Conservation (phyloP, 164 flowering plant species). For the Tetrastigma voinierianum region DNA sequence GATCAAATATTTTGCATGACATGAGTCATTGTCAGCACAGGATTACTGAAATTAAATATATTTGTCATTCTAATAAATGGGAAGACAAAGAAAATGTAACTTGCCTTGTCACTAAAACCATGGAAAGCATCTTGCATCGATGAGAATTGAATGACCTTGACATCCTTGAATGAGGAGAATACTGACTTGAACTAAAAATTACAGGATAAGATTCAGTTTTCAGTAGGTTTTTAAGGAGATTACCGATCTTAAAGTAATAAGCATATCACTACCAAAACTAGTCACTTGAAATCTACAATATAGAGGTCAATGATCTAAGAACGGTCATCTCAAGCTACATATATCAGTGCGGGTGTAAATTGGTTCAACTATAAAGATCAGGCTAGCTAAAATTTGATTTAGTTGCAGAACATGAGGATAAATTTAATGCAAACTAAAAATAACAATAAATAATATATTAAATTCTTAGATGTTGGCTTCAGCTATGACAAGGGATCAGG, state of each 20-base stretch:
- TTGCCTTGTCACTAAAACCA: slow-evolving; percentile 84
- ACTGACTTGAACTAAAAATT: slow-evolving; percentile 52
- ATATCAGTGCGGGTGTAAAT: too few relatives aligned
- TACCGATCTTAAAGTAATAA: too few relatives aligned
- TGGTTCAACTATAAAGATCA: too few relatives aligned
- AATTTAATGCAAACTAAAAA: too few relatives aligned
- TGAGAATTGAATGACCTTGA: slow-evolving; percentile 84
- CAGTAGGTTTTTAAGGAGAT: background rate
- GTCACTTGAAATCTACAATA: too few relatives aligned
- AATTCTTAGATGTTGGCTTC: too few relatives aligned
- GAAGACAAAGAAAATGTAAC: slow-evolving; percentile 6
- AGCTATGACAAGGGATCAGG: too few relatives aligned
- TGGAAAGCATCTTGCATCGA: slow-evolving; percentile 83
- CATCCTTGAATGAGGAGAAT: slow-evolving; percentile 76
- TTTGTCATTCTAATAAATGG: background rate
- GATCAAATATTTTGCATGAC: slow-evolving; percentile 11
- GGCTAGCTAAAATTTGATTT: background rate
- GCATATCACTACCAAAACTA: too few relatives aligned
- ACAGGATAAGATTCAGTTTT: background rate
- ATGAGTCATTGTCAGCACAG: background rate
- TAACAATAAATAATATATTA: too few relatives aligned
- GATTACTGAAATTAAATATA: background rate
- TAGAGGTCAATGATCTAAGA: too few relatives aligned
- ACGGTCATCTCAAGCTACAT: too few relatives aligned
- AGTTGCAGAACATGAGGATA: too few relatives aligned